Evolutionary conservation across 352 stramenopile species (phyloP).

Genomic region (Pythium rishiriense): DNA sequence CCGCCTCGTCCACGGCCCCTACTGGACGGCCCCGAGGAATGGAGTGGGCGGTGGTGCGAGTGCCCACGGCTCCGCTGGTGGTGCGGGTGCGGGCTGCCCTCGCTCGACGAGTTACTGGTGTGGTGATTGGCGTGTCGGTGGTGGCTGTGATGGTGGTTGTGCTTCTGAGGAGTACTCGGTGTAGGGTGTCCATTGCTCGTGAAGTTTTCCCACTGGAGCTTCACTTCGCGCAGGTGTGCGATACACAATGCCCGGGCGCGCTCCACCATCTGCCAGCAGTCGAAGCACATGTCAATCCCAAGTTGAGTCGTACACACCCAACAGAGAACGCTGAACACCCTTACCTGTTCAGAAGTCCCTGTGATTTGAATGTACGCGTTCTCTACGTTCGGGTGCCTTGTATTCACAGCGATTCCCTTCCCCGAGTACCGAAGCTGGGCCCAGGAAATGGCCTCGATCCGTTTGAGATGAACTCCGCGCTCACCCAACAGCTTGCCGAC

Average conservation of each 20-base stretch:
- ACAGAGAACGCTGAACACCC: not conserved
- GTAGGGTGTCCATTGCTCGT: slow-evolving; percentile 7
- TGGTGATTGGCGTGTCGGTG: slow-evolving; percentile 2
- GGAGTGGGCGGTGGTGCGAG: slow-evolving; percentile 22
- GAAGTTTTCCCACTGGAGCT: slow-evolving; percentile 58
- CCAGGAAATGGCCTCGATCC: slow-evolving; percentile 50
- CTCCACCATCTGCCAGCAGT: slow-evolving; percentile 47
- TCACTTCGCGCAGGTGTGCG: slow-evolving; percentile 48
- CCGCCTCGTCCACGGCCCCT: slow-evolving; percentile 13
- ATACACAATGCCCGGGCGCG: slow-evolving; percentile 34
- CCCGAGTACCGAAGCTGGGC: slow-evolving; percentile 59
- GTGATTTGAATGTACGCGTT: slow-evolving; percentile 53
- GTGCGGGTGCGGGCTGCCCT: slow-evolving; percentile 6
- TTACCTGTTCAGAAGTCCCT: slow-evolving; percentile 48
- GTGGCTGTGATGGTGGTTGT: not conserved
- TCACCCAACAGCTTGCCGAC: slow-evolving; percentile 59
- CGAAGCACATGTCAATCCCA: not conserved
- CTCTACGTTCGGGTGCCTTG: slow-evolving; percentile 30
- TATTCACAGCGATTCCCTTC: slow-evolving; percentile 33
- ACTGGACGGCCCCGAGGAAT: slow-evolving; percentile 7
- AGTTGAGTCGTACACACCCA: not conserved
- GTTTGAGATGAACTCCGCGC: slow-evolving; percentile 65
- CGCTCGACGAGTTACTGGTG: slow-evolving; percentile 13
- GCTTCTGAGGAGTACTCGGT: not conserved
- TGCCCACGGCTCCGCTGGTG: slow-evolving; percentile 11